Conservation (phyloP, 352 stramenopile genomes). For the Pythium apleroticum region DNA sequence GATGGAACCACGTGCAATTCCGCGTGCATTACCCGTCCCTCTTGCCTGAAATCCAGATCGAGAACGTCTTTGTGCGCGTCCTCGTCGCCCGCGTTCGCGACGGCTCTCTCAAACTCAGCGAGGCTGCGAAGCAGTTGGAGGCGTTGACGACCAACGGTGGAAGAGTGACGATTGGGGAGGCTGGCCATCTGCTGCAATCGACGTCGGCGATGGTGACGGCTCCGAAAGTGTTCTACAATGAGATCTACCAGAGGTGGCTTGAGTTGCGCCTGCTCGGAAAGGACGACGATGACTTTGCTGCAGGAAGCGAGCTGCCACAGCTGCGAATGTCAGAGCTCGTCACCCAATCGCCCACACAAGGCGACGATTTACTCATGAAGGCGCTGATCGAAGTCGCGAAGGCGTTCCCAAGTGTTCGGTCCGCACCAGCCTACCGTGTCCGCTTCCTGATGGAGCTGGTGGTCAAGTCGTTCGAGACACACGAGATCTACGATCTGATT, state of each 20-base stretch:
- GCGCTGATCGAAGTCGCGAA: slow-evolving; percentile 63
- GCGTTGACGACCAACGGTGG: neutral
- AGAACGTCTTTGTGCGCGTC: slow-evolving; percentile 69
- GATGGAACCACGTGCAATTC: slow-evolving; percentile 79
- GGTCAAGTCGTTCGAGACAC: slow-evolving; percentile 30
- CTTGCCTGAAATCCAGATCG: slow-evolving; percentile 60
- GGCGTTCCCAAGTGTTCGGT: slow-evolving; percentile 42
- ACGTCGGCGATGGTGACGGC: slow-evolving; percentile 66
- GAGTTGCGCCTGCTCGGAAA: slow-evolving; percentile 61
- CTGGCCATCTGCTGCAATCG: slow-evolving; percentile 54
- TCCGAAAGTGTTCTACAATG: slow-evolving; percentile 66
- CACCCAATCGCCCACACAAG: slow-evolving; percentile 7
- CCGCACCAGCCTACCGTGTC: slow-evolving; percentile 14
- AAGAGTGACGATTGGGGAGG: slow-evolving; percentile 5
- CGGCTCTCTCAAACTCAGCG: slow-evolving; percentile 56
- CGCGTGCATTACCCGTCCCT: slow-evolving; percentile 63
- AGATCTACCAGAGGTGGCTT: slow-evolving; percentile 82
- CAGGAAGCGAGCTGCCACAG: slow-evolving; percentile 11
- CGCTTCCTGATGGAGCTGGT: slow-evolving; percentile 28
- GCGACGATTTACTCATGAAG: slow-evolving; percentile 59
- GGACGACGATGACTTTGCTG: slow-evolving; percentile 26
- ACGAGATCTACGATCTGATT: slow-evolving; percentile 64
- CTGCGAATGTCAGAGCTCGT: slow-evolving; percentile 24
- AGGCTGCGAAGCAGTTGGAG: slow-evolving; percentile 41
- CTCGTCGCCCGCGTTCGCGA: slow-evolving; percentile 69